These are phyloP conservation scores for Corymbia citriodora DNA, from an alignment of 441 rosid species.

Conservation along the genomic window DNA sequence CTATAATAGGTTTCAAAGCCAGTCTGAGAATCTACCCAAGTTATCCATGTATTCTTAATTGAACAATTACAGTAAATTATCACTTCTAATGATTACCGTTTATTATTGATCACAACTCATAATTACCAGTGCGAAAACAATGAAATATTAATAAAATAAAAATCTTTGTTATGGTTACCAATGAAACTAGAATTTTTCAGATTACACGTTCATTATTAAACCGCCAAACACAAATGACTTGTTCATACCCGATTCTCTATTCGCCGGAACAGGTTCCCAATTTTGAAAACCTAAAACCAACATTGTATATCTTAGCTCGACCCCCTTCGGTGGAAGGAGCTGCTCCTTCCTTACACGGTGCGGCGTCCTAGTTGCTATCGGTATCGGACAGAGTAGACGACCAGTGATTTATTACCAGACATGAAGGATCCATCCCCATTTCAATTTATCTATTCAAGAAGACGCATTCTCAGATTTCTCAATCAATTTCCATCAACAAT, in stretches of 20 bases:
- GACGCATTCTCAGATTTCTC: neutral
- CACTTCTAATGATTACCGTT: neutral
- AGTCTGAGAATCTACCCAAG: rapidly evolving
- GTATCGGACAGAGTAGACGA: neutral
- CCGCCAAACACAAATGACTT: neutral
- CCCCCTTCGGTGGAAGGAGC: neutral
- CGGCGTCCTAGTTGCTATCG: neutral
- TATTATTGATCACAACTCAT: neutral
- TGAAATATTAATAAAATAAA: too few species aligned
- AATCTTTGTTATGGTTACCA: too few species aligned
- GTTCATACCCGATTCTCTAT: neutral
- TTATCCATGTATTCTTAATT: too few species aligned
- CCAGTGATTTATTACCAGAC: neutral
- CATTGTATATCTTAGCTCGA: too few species aligned
- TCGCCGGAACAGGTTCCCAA: neutral
- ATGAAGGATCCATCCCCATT: neutral
- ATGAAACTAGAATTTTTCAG: neutral
- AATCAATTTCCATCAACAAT: neutral
- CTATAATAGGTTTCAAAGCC: neutral
- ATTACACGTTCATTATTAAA: neutral
- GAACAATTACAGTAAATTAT: neutral
- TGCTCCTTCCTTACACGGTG: neutral
- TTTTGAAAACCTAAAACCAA: rapidly evolving
- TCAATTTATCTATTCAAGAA: neutral
- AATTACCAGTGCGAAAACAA: too few species aligned